phyloP scores from a whole-genome alignment of 2,329 filamentous ascomycete species.

The Fusarium hainanense region DNA sequence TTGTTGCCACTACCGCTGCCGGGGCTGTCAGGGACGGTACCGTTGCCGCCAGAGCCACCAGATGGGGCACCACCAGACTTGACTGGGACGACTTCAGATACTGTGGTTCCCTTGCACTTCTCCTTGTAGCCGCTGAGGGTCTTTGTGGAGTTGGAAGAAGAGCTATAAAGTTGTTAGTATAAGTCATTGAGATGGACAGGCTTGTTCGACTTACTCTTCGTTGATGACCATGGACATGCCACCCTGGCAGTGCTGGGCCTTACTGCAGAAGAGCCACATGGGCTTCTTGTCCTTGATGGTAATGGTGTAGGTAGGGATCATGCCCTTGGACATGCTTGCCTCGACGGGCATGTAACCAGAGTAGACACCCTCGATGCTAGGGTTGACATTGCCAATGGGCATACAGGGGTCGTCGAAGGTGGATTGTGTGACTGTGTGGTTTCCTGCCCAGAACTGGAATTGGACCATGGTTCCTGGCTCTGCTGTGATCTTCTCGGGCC shows the following conservation, averaged over 20 bases:
- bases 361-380: conserved; percentile 69
- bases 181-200: not conserved
- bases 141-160: conserved; percentile 62
- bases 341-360: conserved; percentile 74
- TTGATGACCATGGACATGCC: conserved; percentile 85
- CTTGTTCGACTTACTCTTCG: conserved; percentile 66
- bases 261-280: conserved; percentile 83
- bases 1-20: not conserved
- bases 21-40: conserved; percentile 1
- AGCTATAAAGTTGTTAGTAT: conserved; percentile 48
- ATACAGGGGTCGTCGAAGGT: conserved; percentile 77
- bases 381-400: conserved; percentile 66
- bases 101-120: conserved; percentile 49
- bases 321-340: conserved; percentile 59
- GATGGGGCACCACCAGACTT: conserved; percentile 31
- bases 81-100: conserved; percentile 45
- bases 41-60: conserved; percentile 21
- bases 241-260: conserved; percentile 77
- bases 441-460: conserved; percentile 74
- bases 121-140: conserved; percentile 63
- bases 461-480: conserved; percentile 71
- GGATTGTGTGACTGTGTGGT: conserved; percentile 85
- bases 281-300: conserved; percentile 75
- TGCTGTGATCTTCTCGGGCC: conserved; percentile 73
- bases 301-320: conserved; percentile 76